Conservation (phyloP, 2,329 filamentous ascomycete genomes). For the Nothophaeocryptopus gaeumannii region DNA sequence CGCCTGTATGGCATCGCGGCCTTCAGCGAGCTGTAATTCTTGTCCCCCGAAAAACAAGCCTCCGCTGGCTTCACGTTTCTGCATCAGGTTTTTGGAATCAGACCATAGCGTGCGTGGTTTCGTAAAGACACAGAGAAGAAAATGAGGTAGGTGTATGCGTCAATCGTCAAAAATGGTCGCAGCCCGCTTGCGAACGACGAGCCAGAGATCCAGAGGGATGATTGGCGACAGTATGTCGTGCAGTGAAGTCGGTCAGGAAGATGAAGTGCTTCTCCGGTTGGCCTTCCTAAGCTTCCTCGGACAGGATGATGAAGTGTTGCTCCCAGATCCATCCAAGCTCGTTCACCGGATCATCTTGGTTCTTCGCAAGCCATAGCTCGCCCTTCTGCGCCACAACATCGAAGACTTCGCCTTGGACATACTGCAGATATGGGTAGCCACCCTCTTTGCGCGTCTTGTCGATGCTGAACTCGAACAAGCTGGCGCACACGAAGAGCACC, state of each 20-base stretch:
- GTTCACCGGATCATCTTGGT: conserved; percentile 81
- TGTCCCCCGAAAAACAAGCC: conserved; percentile 4
- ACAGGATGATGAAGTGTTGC: conserved; percentile 71
- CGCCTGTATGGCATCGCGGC: not conserved
- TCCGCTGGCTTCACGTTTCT: conserved; percentile 4
- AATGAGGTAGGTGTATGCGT: no score
- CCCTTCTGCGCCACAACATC: conserved; percentile 88
- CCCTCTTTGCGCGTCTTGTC: conserved; percentile 87
- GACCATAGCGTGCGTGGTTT: no score
- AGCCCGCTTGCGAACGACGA: no score
- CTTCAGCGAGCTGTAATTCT: not conserved
- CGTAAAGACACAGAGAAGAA: no score
- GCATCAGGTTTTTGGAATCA: conserved; percentile 1
- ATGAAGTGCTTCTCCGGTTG: not conserved
- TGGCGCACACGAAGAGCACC: conserved; percentile 87
- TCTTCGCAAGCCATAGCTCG: conserved; percentile 94
- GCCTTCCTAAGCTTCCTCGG: conserved; percentile 15
- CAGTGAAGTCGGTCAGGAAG: not conserved
- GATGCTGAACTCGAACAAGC: conserved; percentile 96
- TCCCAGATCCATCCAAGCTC: conserved; percentile 98
- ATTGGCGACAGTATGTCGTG: no score
- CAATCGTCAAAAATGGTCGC: no score
- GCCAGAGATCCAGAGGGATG: no score
- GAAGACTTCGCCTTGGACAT: conserved; percentile 79
- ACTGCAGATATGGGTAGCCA: conserved; percentile 93